A percentile compares a stretch with the other conserved stretches of the same genome.
Conservation (phyloP, 73 alveolate species). For the Stentor roeselii region DNA sequence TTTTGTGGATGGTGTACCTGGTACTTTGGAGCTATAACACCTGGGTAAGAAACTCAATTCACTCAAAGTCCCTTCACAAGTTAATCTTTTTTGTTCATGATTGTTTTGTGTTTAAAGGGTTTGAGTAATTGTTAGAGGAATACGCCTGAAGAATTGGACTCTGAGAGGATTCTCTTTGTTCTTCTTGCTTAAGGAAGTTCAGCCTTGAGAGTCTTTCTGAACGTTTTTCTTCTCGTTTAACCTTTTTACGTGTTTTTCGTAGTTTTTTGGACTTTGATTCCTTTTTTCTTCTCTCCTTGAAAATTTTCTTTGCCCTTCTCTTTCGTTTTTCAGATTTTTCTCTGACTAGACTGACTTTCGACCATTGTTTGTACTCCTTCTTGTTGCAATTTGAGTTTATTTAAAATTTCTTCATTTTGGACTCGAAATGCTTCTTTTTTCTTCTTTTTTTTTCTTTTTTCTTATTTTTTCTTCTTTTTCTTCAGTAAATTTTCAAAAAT, state of each 20-base stretch:
- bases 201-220: background rate
- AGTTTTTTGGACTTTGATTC: background rate
- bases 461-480: no score
- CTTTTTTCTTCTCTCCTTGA: background rate
- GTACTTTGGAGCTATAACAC: no score
- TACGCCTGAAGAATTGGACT: background rate
- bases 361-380: background rate
- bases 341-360: background rate
- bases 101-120: background rate
- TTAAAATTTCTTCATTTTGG: no score
- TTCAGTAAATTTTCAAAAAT: no score
- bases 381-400: no score
- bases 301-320: background rate
- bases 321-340: background rate
- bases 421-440: no score
- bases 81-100: background rate
- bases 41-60: background rate
- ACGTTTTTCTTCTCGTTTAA: background rate
- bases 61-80: conserved; percentile 2
- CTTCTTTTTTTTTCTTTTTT: no score
- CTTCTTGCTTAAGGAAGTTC: background rate
- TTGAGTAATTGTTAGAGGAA: background rate
- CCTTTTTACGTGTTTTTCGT: background rate
- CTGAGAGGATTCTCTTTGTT: background rate
- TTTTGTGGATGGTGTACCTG: background rate